Conservation (phyloP, 495 filamentous ascomycete species). For the Hyaloscypha variabilis region DNA sequence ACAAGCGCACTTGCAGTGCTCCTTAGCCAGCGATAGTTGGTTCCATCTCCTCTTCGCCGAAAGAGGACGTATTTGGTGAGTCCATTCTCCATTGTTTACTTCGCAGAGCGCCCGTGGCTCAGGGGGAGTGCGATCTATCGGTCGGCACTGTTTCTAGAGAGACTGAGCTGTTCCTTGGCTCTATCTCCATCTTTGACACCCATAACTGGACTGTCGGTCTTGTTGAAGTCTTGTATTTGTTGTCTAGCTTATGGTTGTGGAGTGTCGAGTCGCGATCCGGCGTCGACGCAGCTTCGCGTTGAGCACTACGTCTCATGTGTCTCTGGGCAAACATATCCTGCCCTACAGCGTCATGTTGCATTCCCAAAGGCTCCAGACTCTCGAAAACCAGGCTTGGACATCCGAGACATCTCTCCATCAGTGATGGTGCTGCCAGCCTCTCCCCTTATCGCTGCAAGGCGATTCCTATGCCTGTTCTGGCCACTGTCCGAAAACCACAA, state of each 20-base stretch:
- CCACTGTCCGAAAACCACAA: background rate
- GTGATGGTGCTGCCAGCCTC: background rate
- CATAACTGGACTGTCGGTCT: too few species aligned
- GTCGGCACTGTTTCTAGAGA: background rate
- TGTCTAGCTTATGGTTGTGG: background rate
- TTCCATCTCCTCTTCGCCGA: slow-evolving; percentile 4
- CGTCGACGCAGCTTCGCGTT: background rate
- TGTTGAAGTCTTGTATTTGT: background rate
- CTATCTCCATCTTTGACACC: too few species aligned
- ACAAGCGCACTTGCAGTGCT: background rate
- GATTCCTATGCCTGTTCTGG: background rate
- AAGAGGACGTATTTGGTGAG: slow-evolving; percentile 9
- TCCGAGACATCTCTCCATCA: background rate
- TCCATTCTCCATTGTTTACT: background rate
- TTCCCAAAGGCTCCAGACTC: background rate
- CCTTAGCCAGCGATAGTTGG: background rate
- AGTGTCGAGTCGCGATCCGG: background rate
- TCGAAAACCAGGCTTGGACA: background rate
- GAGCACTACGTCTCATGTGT: too few species aligned
- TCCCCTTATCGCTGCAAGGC: background rate
- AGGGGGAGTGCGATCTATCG: background rate
- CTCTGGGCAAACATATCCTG: too few species aligned
- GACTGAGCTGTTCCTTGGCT: too few species aligned
- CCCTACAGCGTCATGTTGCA: background rate
- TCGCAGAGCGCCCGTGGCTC: background rate